phyloP scores from a whole-genome alignment of 2,329 filamentous ascomycete genomes.

The Phialophora macrospora region DNA sequence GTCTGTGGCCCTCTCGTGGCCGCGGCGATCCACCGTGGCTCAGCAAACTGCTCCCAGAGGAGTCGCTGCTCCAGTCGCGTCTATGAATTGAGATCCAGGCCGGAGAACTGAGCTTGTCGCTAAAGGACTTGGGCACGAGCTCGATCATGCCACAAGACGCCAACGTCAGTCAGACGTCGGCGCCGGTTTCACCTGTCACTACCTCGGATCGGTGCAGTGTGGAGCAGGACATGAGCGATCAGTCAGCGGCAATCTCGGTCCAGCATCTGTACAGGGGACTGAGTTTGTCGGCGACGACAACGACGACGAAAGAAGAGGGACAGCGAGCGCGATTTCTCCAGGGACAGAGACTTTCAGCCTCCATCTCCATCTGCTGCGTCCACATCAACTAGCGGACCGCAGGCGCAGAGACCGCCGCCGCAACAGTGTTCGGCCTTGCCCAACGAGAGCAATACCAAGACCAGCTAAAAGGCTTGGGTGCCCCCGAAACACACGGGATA shows the following conservation, averaged over 20 bases:
- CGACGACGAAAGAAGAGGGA: neutral
- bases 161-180: slow-evolving; percentile 18
- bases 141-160: slow-evolving; percentile 26
- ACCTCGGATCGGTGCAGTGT: slow-evolving; percentile 13
- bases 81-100: slow-evolving; percentile 10
- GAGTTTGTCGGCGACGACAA: neutral
- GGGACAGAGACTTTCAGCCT: neutral
- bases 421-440: neutral
- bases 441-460: slow-evolving; percentile 5
- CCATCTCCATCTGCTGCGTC: slow-evolving; percentile 4
- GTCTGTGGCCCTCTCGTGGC: slow-evolving; percentile 24
- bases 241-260: slow-evolving; percentile 1
- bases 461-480: slow-evolving; percentile 1
- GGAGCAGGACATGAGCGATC: slow-evolving; percentile 7
- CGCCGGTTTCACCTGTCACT: slow-evolving; percentile 6
- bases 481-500: neutral
- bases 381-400: slow-evolving; percentile 1
- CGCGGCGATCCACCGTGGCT: slow-evolving; percentile 22
- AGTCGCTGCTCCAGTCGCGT: slow-evolving; percentile 25
- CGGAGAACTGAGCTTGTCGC: slow-evolving; percentile 22
- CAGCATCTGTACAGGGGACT: neutral
- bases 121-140: slow-evolving; percentile 25
- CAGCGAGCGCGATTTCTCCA: neutral
- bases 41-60: slow-evolving; percentile 24
- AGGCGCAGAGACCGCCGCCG: slow-evolving; percentile 7